Evolutionary conservation across 139 green algal species (phyloP), one percentile per base, ranked within the genome.

Genomic region (Picochlorum costavermella): DNA sequence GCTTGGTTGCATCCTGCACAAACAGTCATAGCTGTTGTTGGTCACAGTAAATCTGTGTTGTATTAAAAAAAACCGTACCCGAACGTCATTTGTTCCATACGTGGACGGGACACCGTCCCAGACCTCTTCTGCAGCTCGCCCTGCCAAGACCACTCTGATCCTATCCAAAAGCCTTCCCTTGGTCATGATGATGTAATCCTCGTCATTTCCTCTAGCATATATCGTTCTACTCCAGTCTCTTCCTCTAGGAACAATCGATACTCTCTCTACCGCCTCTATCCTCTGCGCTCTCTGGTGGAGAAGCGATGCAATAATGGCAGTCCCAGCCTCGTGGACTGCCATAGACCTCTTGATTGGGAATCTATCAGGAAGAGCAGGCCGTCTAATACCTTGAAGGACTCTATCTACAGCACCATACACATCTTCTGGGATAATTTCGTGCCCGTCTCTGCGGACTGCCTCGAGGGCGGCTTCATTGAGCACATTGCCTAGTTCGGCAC

Each of bases 401-500:
- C 90, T 74, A 67, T 97, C 90, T 29, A 94, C 74, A 2, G 82
- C 89, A 8, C 73, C 73, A 76, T 90, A 83, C 29, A 96, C 78
- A 78, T 96, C 89, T 6, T 49, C 29, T 31, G 65, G 72, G 8
- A 72, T 81, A 25, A 84, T 79, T 46, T 44, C 6, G 4, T 69
- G 17, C 5, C 50, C 73, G 5, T 68, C 43, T 25, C 80, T 29
- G 29, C 89, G 74, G 29, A 93, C 79, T 37, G 86, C 82, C 40
- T 75, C 69, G 60, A 97, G 65, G 20, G 89, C 85, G 25, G 84
- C 83, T 81, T 99, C 92, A 69, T 99, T 97, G 45, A 98, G 73
- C 45, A 99, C 81, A 75, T 96, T 95, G 57, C 79, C 88, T 58
- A 99, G 81, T 75, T 98, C 88, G 6, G 93, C 94, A 26, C 92